These are phyloP conservation scores for Mycena citricolor DNA, from an alignment of 1,284 basidiomycete genomes.

Conservation along the genomic window DNA sequence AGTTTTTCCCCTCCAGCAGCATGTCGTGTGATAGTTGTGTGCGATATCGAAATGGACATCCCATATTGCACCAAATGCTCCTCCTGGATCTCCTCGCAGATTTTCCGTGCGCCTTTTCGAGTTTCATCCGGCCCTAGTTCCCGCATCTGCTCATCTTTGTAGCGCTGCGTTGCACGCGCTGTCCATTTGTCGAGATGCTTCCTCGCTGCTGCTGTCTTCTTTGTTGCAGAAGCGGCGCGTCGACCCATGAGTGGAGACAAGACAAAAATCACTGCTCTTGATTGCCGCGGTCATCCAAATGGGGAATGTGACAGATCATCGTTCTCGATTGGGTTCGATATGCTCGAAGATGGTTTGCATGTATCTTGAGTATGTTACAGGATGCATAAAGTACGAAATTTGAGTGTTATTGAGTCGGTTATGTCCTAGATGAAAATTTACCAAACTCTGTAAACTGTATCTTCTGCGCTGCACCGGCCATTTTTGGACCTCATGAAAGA, in stretches of 20 bases:
- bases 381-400: too few species aligned
- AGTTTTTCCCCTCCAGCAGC: slow-evolving; percentile 22
- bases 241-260: slow-evolving; percentile 13
- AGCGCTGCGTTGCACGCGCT: slow-evolving; percentile 11
- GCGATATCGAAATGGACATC: not conserved
- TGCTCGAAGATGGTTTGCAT: not conserved
- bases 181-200: slow-evolving; percentile 12
- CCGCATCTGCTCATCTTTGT: slow-evolving; percentile 17
- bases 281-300: slow-evolving; percentile 1
- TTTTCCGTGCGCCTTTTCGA: slow-evolving; percentile 7
- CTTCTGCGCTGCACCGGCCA: too few species aligned
- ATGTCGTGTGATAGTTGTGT: not conserved
- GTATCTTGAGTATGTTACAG: too few species aligned
- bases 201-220: slow-evolving; percentile 10
- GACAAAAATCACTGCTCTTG: not conserved
- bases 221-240: slow-evolving; percentile 9
- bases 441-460: too few species aligned
- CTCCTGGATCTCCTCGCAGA: slow-evolving; percentile 7
- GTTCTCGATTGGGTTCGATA: not conserved
- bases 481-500: not conserved
- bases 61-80: not conserved
- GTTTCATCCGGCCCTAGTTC: not conserved
- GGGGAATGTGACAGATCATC: slow-evolving; percentile 4
- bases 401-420: too few species aligned
- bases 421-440: too few species aligned